Evolutionary conservation across 2,329 filamentous ascomycete species (phyloP).

Genomic region (Aspergillus eucalypticola): DNA sequence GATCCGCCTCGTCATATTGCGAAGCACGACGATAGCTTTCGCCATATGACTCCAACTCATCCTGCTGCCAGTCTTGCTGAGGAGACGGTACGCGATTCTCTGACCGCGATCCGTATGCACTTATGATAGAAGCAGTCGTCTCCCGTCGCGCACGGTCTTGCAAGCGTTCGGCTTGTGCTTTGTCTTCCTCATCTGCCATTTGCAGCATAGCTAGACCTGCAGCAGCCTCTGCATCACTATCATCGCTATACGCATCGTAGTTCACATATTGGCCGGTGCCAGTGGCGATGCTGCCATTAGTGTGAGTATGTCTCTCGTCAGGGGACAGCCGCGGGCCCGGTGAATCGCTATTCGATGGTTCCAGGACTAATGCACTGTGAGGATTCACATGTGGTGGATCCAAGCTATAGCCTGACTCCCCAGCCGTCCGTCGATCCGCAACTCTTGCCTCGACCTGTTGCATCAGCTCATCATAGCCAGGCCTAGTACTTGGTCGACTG

Average conservation of each 20-base stretch:
- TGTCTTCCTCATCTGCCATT: conserved; percentile 77
- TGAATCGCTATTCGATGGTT: conserved; percentile 10
- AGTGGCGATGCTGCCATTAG: conserved; percentile 51
- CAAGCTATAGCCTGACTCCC: conserved; percentile 28
- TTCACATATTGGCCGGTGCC: conserved; percentile 48
- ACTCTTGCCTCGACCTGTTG: conserved; percentile 58
- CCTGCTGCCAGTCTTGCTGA: conserved; percentile 55
- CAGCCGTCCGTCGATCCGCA: conserved; percentile 36
- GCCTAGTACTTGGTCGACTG: conserved; percentile 41
- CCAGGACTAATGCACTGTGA: conserved; percentile 6
- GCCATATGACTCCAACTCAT: conserved; percentile 72
- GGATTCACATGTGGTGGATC: conserved; percentile 25
- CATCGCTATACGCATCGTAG: conserved; percentile 61
- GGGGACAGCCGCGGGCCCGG: conserved; percentile 37
- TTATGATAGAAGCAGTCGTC: conserved; percentile 54
- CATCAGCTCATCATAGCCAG: conserved; percentile 58
- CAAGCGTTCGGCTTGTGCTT: conserved; percentile 49
- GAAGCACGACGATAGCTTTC: conserved; percentile 68
- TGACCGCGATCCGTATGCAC: conserved; percentile 42
- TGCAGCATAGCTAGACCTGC: conserved; percentile 82
- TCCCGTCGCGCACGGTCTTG: conserved; percentile 60
- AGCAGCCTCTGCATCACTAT: conserved; percentile 84
- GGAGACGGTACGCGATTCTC: conserved; percentile 33
- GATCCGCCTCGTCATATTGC: conserved; percentile 57
- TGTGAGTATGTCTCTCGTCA: conserved; percentile 48